phyloP scores from a whole-genome alignment of 352 stramenopile species.

The Phytophthora megakarya region DNA sequence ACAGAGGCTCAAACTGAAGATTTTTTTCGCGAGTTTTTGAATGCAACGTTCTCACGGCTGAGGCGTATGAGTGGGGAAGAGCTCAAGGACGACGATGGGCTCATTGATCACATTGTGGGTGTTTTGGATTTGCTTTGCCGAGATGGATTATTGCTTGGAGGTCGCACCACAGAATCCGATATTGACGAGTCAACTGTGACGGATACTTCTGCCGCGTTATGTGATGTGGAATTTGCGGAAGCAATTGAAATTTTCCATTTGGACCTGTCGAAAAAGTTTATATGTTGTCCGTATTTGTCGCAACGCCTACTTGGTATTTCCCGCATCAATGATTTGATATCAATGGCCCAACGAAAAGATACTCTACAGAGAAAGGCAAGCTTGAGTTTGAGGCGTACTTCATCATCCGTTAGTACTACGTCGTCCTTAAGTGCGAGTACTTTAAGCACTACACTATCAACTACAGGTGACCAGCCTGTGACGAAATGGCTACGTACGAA shows the following conservation, averaged over 20 bases:
- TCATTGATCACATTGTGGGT: conserved; percentile 76
- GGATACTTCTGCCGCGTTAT: conserved; percentile 25
- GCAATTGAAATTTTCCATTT: conserved; percentile 84
- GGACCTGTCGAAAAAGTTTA: conserved; percentile 85
- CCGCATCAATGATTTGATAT: conserved; percentile 77
- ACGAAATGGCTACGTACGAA: conserved; percentile 78
- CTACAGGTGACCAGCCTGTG: conserved; percentile 31
- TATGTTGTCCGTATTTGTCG: conserved; percentile 83
- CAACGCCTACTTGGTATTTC: conserved; percentile 76
- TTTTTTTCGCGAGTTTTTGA: conserved; percentile 83
- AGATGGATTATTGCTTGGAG: conserved; percentile 61
- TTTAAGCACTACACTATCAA: conserved; percentile 30
- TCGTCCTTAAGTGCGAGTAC: conserved; percentile 34
- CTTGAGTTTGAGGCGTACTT: conserved; percentile 50
- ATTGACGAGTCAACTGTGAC: conserved; percentile 29
- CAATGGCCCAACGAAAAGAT: conserved; percentile 75
- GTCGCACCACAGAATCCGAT: conserved; percentile 29
- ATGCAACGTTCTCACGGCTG: conserved; percentile 70
- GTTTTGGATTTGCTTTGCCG: conserved; percentile 75
- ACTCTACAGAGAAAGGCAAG: conserved; percentile 66
- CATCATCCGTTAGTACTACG: conserved; percentile 39
- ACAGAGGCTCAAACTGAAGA: conserved; percentile 61
- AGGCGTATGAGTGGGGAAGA: conserved; percentile 70
- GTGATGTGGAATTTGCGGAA: conserved; percentile 64
- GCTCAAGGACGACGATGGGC: conserved; percentile 79